Evolutionary conservation across 805 yeast species (phyloP).

Genomic region (Lachancea sp.): DNA sequence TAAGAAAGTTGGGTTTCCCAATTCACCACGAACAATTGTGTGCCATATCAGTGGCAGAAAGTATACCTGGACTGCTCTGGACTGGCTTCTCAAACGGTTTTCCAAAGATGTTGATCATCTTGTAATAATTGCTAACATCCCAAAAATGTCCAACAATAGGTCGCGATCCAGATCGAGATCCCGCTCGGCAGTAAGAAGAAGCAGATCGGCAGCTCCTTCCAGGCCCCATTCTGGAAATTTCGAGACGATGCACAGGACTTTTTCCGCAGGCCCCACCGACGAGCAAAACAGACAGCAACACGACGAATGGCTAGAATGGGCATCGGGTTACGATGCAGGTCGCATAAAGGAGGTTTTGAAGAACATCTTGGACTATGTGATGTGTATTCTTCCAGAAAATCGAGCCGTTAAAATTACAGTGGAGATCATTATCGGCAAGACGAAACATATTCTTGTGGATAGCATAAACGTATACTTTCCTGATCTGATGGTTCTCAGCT

Average conservation of each 20-base stretch:
- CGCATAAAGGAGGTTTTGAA: constrained; percentile 19
- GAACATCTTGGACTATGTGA: constrained; percentile 21
- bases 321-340: constrained; percentile 26
- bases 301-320: constrained; percentile 23
- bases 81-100: constrained; percentile 53
- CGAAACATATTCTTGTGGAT: constrained; percentile 21
- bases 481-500: constrained; percentile 25
- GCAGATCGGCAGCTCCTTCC: constrained; percentile 3
- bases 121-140: constrained; percentile 46
- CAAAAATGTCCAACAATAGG: constrained; percentile 13
- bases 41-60: constrained; percentile 63
- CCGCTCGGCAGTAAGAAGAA: constrained; percentile 6
- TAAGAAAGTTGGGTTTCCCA: constrained; percentile 21
- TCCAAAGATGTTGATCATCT: constrained; percentile 62
- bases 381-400: constrained; percentile 15
- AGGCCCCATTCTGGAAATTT: not conserved
- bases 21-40: constrained; percentile 43
- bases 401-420: constrained; percentile 29
- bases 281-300: constrained; percentile 10
- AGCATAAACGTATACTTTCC: constrained; percentile 31
- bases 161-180: constrained; percentile 13
- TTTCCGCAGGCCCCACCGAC: constrained; percentile 10
- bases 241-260: constrained; percentile 8
- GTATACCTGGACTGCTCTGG: constrained; percentile 80
- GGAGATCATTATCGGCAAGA: constrained; percentile 29